These are phyloP conservation scores for Tetracladium maxilliforme DNA, from an alignment of 2,329 filamentous ascomycete species.

Conservation along the genomic window DNA sequence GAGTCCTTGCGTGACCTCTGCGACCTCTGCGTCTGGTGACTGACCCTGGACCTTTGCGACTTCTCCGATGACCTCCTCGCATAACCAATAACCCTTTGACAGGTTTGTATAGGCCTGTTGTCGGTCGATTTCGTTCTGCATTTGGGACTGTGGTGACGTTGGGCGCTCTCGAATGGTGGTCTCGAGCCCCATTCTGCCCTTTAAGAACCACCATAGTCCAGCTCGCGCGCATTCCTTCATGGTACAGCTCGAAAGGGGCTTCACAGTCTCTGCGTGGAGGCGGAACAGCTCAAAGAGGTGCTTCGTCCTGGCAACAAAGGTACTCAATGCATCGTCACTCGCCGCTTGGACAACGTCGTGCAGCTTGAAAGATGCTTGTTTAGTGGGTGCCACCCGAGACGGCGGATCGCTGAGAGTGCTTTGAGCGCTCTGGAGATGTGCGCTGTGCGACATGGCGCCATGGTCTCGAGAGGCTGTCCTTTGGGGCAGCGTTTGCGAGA, in stretches of 20 bases:
- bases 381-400: too few species aligned
- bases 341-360: constrained; percentile 29
- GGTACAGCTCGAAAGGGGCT: constrained; percentile 46
- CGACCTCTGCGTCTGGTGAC: constrained; percentile 24
- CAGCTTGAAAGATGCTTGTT: constrained; percentile 21
- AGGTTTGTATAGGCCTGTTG: constrained; percentile 78
- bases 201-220: constrained; percentile 81
- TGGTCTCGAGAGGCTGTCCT: background rate
- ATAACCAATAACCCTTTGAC: constrained; percentile 77
- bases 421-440: too few species aligned
- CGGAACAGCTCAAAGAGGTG: constrained; percentile 66
- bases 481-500: constrained; percentile 19
- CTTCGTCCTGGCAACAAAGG: constrained; percentile 56
- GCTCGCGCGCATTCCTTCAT: constrained; percentile 56
- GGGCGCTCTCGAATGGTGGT: constrained; percentile 51
- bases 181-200: constrained; percentile 65
- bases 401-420: too few species aligned
- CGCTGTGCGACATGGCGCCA: too few species aligned
- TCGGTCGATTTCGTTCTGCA: constrained; percentile 36
- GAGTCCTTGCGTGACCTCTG: constrained; percentile 36
- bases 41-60: constrained; percentile 20
- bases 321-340: constrained; percentile 50
- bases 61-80: constrained; percentile 28
- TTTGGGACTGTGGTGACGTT: constrained; percentile 33
- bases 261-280: constrained; percentile 60